Conservation (phyloP, 106 monocot genomes). For the Dendrobium nobile region DNA sequence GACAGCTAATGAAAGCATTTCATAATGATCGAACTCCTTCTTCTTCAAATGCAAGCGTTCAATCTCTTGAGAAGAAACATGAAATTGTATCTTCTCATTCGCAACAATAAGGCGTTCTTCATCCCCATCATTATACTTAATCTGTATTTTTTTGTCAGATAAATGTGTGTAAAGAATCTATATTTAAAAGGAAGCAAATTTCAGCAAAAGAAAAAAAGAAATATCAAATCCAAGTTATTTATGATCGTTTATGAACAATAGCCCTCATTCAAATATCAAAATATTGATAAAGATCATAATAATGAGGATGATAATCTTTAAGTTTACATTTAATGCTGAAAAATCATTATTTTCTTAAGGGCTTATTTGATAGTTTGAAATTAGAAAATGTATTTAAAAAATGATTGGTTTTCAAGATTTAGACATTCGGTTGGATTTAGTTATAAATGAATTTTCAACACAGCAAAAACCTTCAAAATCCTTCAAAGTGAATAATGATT, state of each 20-base stretch:
- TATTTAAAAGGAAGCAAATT: slow-evolving; percentile 2
- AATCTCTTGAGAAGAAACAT: slow-evolving; percentile 55
- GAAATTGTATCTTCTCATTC: slow-evolving; percentile 73
- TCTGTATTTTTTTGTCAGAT: slow-evolving; percentile 26
- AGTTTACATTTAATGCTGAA: background rate
- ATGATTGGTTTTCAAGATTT: background rate
- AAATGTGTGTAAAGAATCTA: background rate
- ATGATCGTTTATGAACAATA: background rate
- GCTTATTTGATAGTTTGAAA: slow-evolving; percentile 1
- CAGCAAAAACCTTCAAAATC: background rate
- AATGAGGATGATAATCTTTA: background rate
- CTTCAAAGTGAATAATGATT: background rate
- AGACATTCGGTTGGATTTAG: background rate
- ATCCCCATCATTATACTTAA: slow-evolving; percentile 83
- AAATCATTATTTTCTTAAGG: background rate
- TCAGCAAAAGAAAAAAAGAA: background rate
- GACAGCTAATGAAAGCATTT: slow-evolving; percentile 76
- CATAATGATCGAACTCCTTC: slow-evolving; percentile 51
- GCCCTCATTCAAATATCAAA: background rate
- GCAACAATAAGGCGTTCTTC: slow-evolving; percentile 45
- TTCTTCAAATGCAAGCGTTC: slow-evolving; percentile 60
- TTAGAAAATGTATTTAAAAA: background rate
- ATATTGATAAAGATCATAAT: background rate
- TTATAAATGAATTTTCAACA: background rate
- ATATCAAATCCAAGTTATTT: background rate